Percentiles rank a stretch among this genome's conserved stretches.
Evolutionary conservation across 106 monocot species (phyloP).

Genomic region (Phalaenopsis aphrodite): DNA sequence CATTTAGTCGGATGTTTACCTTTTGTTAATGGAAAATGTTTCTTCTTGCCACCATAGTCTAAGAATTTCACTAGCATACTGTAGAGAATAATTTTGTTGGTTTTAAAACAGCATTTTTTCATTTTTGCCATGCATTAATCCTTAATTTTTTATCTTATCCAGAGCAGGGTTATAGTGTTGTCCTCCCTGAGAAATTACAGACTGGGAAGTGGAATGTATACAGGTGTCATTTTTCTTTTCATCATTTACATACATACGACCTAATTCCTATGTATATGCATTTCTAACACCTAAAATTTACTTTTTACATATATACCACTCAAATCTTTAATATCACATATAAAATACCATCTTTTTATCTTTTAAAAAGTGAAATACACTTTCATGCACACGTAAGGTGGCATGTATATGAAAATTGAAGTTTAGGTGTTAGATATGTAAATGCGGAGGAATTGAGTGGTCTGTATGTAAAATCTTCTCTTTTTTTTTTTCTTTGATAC

Average conservation of each 20-base stretch:
- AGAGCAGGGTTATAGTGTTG: conserved; percentile 63
- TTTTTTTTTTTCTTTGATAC: background rate
- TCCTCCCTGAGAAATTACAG: conserved; percentile 70
- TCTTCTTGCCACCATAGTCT: background rate
- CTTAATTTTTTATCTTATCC: conserved; percentile 12
- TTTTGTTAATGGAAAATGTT: background rate
- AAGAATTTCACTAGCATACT: background rate
- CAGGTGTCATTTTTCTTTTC: conserved; percentile 34
- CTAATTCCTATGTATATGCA: too few species aligned
- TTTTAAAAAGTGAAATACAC: too few species aligned
- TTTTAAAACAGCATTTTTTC: background rate
- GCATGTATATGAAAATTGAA: too few species aligned
- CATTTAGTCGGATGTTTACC: background rate
- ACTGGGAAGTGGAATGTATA: conserved; percentile 94
- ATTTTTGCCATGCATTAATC: background rate
- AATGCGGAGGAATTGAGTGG: too few species aligned
- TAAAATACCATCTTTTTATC: too few species aligned
- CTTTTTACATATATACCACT: too few species aligned
- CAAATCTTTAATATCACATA: too few species aligned
- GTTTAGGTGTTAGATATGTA: too few species aligned
- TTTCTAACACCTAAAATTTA: too few species aligned
- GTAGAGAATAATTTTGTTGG: background rate
- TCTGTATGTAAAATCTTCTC: background rate
- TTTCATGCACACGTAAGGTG: too few species aligned
- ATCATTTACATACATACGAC: too few species aligned